Evolutionary conservation across 2,329 filamentous ascomycete species (phyloP).

Genomic region (Macrophomina phaseolina): DNA sequence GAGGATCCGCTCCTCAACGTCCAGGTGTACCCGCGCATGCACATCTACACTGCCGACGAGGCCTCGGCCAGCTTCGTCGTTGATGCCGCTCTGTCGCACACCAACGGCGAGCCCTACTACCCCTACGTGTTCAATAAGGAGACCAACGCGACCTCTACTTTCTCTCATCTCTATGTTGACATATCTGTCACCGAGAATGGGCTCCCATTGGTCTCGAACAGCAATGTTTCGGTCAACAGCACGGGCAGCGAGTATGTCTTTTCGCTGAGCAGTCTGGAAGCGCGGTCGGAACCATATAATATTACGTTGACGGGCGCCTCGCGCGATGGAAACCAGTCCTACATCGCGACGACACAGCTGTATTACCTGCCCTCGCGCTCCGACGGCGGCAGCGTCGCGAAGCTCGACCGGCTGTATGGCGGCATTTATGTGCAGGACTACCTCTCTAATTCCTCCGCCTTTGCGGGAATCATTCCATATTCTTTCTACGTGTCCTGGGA

Average conservation of each 20-base stretch:
- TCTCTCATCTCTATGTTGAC: conserved; percentile 39
- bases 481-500: conserved; percentile 54
- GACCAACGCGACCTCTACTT: conserved; percentile 29
- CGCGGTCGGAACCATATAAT: conserved; percentile 44
- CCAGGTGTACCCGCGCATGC: conserved; percentile 54
- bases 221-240: conserved; percentile 44
- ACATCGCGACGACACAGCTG: conserved; percentile 44
- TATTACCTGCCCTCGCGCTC: conserved; percentile 51
- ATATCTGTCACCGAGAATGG: conserved; percentile 34
- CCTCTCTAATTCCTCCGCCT: conserved; percentile 35
- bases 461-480: conserved; percentile 53
- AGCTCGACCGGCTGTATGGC: conserved; percentile 55
- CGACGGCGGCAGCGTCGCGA: conserved; percentile 52
- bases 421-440: conserved; percentile 46
- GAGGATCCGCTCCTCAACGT: conserved; percentile 49
- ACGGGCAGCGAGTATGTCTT: conserved; percentile 46
- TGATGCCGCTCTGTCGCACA: conserved; percentile 60
- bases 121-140: conserved; percentile 29
- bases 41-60: conserved; percentile 52
- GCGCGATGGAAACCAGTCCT: conserved; percentile 41
- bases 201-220: conserved; percentile 34
- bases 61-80: conserved; percentile 58
- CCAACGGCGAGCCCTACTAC: conserved; percentile 51
- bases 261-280: conserved; percentile 38
- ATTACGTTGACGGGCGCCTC: conserved; percentile 44